phyloP scores from a whole-genome alignment of 2,329 filamentous ascomycete species.

The Diaporthe capsici region DNA sequence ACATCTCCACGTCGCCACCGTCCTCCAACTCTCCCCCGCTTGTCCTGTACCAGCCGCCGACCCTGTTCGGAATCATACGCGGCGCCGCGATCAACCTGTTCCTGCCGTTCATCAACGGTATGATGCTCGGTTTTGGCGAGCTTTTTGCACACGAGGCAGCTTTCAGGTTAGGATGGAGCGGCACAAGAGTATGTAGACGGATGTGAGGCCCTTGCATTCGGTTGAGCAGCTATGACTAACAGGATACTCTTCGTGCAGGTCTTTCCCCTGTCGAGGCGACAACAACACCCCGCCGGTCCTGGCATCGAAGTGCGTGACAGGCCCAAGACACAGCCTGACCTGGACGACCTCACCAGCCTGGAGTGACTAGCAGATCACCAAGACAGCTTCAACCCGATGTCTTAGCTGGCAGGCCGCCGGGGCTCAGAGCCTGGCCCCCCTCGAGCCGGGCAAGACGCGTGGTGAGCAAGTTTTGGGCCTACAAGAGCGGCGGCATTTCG shows the following conservation, averaged over 20 bases:
- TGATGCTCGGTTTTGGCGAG: conserved; percentile 99
- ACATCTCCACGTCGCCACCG: conserved; percentile 71
- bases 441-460: neutral
- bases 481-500: neutral
- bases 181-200: conserved; percentile 82
- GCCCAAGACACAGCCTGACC: conserved; percentile 68
- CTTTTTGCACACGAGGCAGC: conserved; percentile 96
- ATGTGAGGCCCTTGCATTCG: neutral
- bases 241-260: conserved; percentile 56
- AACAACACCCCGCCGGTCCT: conserved; percentile 78
- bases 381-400: conserved; percentile 19
- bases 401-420: conserved; percentile 1
- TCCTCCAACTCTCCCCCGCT: conserved; percentile 77
- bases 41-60: conserved; percentile 91
- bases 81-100: conserved; percentile 97
- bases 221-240: neutral
- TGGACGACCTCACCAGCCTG: conserved; percentile 77
- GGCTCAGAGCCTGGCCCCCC: neutral
- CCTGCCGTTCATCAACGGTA: conserved; percentile 94
- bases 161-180: conserved; percentile 92
- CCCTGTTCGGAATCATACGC: conserved; percentile 85
- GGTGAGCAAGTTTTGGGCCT: neutral
- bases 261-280: conserved; percentile 72
- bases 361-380: conserved; percentile 63
- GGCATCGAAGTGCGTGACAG: conserved; percentile 85